Evolutionary conservation across 2,329 filamentous ascomycete genomes (phyloP), one percentile per base, ranked within the genome.

Genomic region (Colletotrichum orchidophilum): DNA sequence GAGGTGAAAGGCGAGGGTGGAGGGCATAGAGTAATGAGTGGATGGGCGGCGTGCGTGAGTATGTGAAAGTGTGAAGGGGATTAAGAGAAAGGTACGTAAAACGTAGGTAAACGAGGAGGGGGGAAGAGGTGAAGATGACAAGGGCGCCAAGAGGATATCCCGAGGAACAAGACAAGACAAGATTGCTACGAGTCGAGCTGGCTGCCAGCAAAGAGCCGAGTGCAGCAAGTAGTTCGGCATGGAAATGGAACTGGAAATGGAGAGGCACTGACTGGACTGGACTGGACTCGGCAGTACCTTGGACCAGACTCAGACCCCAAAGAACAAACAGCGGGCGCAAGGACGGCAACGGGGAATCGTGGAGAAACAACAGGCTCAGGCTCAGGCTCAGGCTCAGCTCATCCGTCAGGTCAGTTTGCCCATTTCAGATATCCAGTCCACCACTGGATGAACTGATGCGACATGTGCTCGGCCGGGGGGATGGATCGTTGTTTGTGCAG

Each of bases 11-110:
- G 64, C 46, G 53, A 71, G 65, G 59, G 59, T 63, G 69, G 64
- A 71, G 64, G 64, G 54, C 24, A 63, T 55, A 59, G 33, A 55
- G 59, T 60, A 71, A 60, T 63, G 64, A 63, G 69, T 69, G 69
- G 69, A 65, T 33, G 57, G 57, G 42, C 31, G 21, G 26, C n/a
- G 63, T 67, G 68, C 50, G 62, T 58, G n/a, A 71, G 39, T 50
- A n/a, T 35, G 42, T 46, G 27, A 42, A 53, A 24, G 42, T 39
- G 50, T 46, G 64, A 62, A 58, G 42, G 64, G 33, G 69, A 63
- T 29, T 35, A 29, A 12, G 35, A 63, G 52, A 62, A 42, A 50
- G 59, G 53, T 69, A 68, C 57, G 68, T 71, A 71, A 71, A 71
- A 63, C 18, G 31, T 68, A 71, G 13, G 58, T 59, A 71, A 59